Evolutionary conservation across 371 early-diverging fungal genomes (phyloP), one percentile per base, ranked within the genome.

Genomic region (Catenaria anguillulae): DNA sequence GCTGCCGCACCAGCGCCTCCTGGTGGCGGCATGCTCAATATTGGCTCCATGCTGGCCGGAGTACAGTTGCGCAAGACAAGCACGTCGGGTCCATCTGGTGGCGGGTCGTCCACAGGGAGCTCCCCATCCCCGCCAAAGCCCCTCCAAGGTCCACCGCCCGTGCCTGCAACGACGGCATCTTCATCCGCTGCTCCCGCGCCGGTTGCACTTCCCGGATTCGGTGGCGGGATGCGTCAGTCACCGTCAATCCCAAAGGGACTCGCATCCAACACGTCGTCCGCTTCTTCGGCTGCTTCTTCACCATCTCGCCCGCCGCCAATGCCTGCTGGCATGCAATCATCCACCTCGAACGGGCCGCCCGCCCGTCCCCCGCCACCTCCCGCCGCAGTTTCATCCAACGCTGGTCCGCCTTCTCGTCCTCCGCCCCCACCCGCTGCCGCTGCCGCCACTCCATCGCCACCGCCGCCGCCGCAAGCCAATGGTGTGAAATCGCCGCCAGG

Each of bases 331-430:
- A 21, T n/a, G 21, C 48, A 21, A 46, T 21, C 48, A 21, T 46
- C 48, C 48, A 21, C 48, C n/a, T 21, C 48, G 21, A n/a, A 21
- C 21, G n/a, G 21, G 48, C 21, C 48, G 21, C 48, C 48, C n/a
- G 21, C 48, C n/a, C 48, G 48, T 55, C 55, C 55, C 34, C 55
- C 55, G 29, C 55, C 55, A 15, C 55, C 55, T 55, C 55, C 55
- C 10, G 33, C 17, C 34, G 10, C 55, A 46, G n/a, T n/a, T 46
- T 46, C 48, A 21, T 46, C 48, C n/a, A 46, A 21, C 34, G 55
- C 55, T 31, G 34, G 33, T 15, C 29, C 10, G 10, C 55, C 10
- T 55, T 5, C 55, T 17, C 55, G 10, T 55, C 55, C 55, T 55
- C 55, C 55, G 5, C 55, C 55, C 10, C 55, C 55, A 46, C 21